Evolutionary conservation across 2,329 filamentous ascomycete species (phyloP), one percentile per base, ranked within the genome.

Genomic region (Arthrinium phaeospermum): DNA sequence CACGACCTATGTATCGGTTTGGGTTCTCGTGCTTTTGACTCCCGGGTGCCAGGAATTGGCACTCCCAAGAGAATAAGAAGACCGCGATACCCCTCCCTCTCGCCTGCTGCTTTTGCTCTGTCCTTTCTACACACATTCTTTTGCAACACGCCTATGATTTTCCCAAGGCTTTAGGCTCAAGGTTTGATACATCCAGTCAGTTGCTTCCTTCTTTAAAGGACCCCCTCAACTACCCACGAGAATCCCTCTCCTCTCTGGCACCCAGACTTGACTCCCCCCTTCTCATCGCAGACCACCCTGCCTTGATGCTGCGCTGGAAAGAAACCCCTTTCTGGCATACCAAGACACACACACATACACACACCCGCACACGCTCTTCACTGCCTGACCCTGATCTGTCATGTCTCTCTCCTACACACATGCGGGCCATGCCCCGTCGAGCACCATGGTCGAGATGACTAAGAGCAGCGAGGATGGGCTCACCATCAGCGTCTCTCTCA

Each of bases 401-500:
- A 78, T 79, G 78, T 76, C 79, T 44, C 71, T 71, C 69, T 79
- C 77, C 71, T 74, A 78, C 46, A 78, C 75, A 53, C 76, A 76
- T 57, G 74, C 78, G 13, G 49, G 77, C 51, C 74, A 75, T n/a
- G 74, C 73, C 51, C 74, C 73, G 24, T 73, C 76, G 19, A 74
- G 76, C n/a, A 71, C 76, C 24, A 61, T 75, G n/a, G 45, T 76
- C 72, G 74, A 78, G 47, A 47, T 72, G 64, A 75, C 67, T 27
- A 46, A 72, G 61, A 68, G 53, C 41, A 74, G 72, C 24, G 70
- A 72, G 72, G 73, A 70, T 67, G 74, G 75, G n/a, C 73, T 81
- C 22, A 77, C 80, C n/a, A 76, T 85, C 73, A 83, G 82, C 74
- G 81, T 85, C 77, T 81, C 82, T 68, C 84, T 87, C 73, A 84